Conservation (phyloP, 306 rosid genomes). For the Ormosia emarginata region DNA sequence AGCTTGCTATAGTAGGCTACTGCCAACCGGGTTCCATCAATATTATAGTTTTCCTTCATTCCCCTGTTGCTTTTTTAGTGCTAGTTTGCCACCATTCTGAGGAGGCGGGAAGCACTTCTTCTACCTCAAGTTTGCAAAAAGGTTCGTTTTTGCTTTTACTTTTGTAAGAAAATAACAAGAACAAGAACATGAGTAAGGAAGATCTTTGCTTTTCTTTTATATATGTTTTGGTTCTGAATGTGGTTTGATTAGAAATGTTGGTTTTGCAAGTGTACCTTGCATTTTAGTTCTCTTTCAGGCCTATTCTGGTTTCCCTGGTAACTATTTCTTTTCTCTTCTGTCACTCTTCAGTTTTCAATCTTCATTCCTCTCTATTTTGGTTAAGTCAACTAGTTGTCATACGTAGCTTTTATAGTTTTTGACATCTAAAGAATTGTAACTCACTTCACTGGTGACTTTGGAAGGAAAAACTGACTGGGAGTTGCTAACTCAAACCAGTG, state of each 20-base stretch:
- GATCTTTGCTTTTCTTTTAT: background rate
- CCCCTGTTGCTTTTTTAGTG: slow-evolving; percentile 24
- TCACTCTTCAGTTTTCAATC: background rate
- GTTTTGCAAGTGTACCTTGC: slow-evolving; percentile 13
- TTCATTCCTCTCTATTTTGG: background rate
- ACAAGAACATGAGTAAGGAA: background rate
- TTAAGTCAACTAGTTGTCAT: slow-evolving; percentile 7
- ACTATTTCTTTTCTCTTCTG: background rate
- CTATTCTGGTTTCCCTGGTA: slow-evolving; percentile 4
- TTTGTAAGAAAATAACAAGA: slow-evolving; percentile 5
- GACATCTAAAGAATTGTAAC: background rate
- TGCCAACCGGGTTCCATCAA: slow-evolving; percentile 19
- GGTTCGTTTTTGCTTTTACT: slow-evolving; percentile 10
- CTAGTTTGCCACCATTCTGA: slow-evolving; percentile 4
- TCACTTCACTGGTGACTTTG: background rate
- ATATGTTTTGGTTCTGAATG: background rate
- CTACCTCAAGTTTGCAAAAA: slow-evolving; percentile 21
- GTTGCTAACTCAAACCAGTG: slow-evolving; percentile 11
- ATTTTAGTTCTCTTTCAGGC: background rate
- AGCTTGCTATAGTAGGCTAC: slow-evolving; percentile 25
- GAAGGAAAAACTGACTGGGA: background rate
- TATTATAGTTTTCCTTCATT: slow-evolving; percentile 11
- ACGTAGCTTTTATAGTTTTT: background rate
- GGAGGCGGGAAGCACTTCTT: background rate
- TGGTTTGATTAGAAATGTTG: slow-evolving; percentile 11